A percentile compares a stretch with the other conserved stretches of the same genome.
These are phyloP conservation scores for Tetramitus jugosus DNA, from an alignment of 208 protist genomes.

Conservation along the genomic window DNA sequence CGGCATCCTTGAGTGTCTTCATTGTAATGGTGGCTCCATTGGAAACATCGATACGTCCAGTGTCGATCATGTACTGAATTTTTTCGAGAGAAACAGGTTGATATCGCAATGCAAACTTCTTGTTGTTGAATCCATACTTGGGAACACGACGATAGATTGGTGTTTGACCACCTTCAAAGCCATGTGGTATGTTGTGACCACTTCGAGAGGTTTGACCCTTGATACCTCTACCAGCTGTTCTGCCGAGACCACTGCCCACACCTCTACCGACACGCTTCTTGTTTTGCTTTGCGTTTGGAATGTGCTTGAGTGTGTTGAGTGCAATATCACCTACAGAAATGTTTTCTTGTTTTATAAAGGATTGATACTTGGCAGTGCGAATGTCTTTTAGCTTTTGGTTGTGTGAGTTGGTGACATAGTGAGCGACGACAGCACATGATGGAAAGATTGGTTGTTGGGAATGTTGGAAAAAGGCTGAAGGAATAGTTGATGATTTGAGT, in stretches of 20 bases:
- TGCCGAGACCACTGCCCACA: neutral
- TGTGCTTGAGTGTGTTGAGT: neutral
- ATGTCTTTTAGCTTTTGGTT: too few species aligned
- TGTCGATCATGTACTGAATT: constrained; percentile 19
- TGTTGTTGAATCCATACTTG: neutral
- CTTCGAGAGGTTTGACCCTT: neutral
- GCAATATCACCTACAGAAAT: constrained; percentile 2
- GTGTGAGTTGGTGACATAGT: too few species aligned
- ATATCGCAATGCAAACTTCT: neutral
- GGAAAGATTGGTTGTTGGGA: too few species aligned
- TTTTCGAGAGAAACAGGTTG: constrained; percentile 1
- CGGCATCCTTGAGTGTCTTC: neutral
- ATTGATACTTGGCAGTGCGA: too few species aligned
- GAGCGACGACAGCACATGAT: too few species aligned
- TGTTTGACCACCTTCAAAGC: constrained; percentile 20
- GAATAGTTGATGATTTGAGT: too few species aligned
- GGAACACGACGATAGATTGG: neutral
- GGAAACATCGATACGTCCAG: neutral
- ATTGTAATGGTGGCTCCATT: constrained; percentile 10
- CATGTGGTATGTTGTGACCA: neutral
- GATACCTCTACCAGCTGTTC: neutral
- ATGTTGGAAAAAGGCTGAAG: too few species aligned
- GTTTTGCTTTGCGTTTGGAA: neutral
- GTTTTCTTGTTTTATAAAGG: too few species aligned
- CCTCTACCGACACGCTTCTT: constrained; percentile 22